A percentile compares a stretch with the other conserved stretches of the same genome.
Evolutionary conservation across 2,329 filamentous ascomycete species (phyloP).

Genomic region (Diplodia mutila): DNA sequence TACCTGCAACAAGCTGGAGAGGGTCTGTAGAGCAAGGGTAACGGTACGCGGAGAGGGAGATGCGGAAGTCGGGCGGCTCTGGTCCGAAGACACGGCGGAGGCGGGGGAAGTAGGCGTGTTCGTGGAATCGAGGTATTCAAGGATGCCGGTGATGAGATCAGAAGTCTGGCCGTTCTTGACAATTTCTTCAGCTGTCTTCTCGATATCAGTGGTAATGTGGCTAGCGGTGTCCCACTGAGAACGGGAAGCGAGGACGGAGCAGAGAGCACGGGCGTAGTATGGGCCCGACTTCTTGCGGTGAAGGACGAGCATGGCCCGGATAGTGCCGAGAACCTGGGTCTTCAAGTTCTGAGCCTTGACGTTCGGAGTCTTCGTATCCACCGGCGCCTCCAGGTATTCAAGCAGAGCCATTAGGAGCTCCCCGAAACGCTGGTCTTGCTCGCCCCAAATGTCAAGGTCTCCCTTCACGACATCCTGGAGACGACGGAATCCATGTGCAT

Average conservation of each 20-base stretch:
- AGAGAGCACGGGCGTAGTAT: slow-evolving; percentile 69
- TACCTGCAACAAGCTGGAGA: slow-evolving; percentile 43
- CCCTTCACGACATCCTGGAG: slow-evolving; percentile 75
- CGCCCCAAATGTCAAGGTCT: slow-evolving; percentile 63
- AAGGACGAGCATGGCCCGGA: slow-evolving; percentile 72
- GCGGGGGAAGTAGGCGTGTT: slow-evolving; percentile 32
- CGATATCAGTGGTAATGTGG: slow-evolving; percentile 74
- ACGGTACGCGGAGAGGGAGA: slow-evolving; percentile 37
- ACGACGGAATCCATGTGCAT: slow-evolving; percentile 79
- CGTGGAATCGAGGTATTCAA: slow-evolving; percentile 42
- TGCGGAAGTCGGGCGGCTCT: slow-evolving; percentile 27
- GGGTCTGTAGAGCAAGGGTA: slow-evolving; percentile 46
- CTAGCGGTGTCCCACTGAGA: slow-evolving; percentile 68
- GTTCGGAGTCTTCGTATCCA: slow-evolving; percentile 53
- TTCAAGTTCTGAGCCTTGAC: slow-evolving; percentile 74
- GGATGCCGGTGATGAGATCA: slow-evolving; percentile 50
- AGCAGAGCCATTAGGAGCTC: slow-evolving; percentile 70
- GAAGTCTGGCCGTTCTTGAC: slow-evolving; percentile 66
- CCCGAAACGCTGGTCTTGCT: slow-evolving; percentile 72
- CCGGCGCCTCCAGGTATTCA: slow-evolving; percentile 68
- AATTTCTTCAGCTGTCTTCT: slow-evolving; percentile 73
- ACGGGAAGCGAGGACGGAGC: slow-evolving; percentile 67
- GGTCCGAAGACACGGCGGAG: slow-evolving; percentile 39
- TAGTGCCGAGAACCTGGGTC: slow-evolving; percentile 73
- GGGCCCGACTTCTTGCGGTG: slow-evolving; percentile 40